Percentiles rank a stretch among this genome's conserved stretches.
phyloP scores from a whole-genome alignment of 2,329 filamentous ascomycete genomes.

The Teratosphaeria nubilosa region DNA sequence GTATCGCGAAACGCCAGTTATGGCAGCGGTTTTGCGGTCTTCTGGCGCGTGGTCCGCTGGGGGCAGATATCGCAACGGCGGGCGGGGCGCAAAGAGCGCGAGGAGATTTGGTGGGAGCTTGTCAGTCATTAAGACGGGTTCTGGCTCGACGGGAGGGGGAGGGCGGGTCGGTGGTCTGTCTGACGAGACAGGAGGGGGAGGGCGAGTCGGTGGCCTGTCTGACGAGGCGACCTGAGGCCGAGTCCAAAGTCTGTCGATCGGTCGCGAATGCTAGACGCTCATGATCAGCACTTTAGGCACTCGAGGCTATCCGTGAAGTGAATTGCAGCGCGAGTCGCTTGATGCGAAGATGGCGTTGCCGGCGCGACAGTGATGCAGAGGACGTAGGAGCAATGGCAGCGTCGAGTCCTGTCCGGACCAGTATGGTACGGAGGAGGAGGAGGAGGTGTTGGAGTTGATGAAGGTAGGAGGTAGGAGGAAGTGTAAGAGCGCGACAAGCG shows the following conservation, averaged over 20 bases:
- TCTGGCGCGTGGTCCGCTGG: slow-evolving; percentile 75
- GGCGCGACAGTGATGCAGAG: not conserved
- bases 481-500: not conserved
- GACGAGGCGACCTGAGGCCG: no score
- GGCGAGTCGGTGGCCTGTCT: not conserved
- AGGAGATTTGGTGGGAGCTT: slow-evolving; percentile 88
- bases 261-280: not conserved
- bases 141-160: not conserved
- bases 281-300: not conserved
- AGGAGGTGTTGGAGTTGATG: not conserved
- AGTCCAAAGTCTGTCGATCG: no score
- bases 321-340: not conserved
- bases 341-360: not conserved
- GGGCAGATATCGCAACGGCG: slow-evolving; percentile 79
- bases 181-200: not conserved
- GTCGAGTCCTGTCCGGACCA: not conserved
- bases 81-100: slow-evolving; percentile 88
- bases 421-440: not conserved
- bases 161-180: not conserved
- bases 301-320: not conserved
- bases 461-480: not conserved
- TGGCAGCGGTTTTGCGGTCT: slow-evolving; percentile 62
- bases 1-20: slow-evolving; percentile 65
- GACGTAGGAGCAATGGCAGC: not conserved
- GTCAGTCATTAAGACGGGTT: slow-evolving; percentile 72